Base-by-base conservation (phyloP, 2,329 filamentous ascomycete species). In the Aspergillus hiratsukae region DNA sequence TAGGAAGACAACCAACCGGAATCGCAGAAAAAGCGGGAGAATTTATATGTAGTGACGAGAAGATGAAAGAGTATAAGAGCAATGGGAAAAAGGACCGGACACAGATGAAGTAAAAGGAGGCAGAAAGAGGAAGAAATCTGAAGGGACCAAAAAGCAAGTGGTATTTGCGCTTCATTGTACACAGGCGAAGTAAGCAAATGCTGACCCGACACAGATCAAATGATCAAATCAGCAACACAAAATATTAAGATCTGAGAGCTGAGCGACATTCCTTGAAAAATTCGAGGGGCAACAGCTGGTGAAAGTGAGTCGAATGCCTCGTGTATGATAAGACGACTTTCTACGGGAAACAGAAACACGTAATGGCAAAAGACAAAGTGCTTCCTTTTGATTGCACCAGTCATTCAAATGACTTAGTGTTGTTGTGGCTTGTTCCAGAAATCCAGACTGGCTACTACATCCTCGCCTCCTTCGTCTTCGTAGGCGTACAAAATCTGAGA, bases 401-500 rank as follows among this genome's bases (percentile, higher is more conserved):
- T 53, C 41, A 37, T 49, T 56, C 57, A 54, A 52, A 48, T 52
- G 63, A 54, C 55, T 58, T 65, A 67, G 49, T 68, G 43, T 46
- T 46, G 64, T 56, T 69, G 69, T 25, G 70, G 68, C 61, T 79
- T 86, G 78, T 86, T 90, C 93, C 93, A 99, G 79, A 99, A 99
- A 77, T 99, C 94, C 70, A 99, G 85, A 60, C 91, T 91, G 66
- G 94, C 91, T 61, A 99, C 89, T 52, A 96, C 87, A 71, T 99
- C 94, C 71, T 95, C 90, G 64, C 94, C 93, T 62, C 85, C 81
- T 73, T 99, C 94, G 69, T 97, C 93, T 79, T 99, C 94, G 72
- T 97, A 97, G 50, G 94, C 93, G 76, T 97, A 97, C 52, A 99
- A 77, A 66, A 99, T 97, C 94, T 99, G 68, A 23, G 45, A 52